Conservation (phyloP, 441 rosid genomes). For the Adansonia gregorii region DNA sequence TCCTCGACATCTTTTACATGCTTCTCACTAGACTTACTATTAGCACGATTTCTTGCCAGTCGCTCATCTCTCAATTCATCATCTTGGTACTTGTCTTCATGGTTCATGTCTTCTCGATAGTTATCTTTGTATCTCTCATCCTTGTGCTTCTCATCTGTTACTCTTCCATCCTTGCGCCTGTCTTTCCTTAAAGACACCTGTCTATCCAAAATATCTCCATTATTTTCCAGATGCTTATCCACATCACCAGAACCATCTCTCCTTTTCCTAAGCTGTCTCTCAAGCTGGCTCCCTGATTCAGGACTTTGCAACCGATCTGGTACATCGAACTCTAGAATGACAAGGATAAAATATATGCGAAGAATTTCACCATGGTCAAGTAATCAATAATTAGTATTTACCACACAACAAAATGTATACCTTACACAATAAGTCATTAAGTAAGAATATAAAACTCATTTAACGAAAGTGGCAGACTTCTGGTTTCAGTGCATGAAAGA, state of each 20-base stretch:
- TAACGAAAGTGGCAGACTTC: neutral
- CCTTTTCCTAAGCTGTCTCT: conserved; percentile 67
- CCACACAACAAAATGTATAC: neutral
- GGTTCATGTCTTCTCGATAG: conserved; percentile 53
- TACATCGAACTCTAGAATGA: conserved; percentile 52
- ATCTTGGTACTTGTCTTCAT: conserved; percentile 59
- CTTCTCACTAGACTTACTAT: conserved; percentile 65
- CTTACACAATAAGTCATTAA: neutral
- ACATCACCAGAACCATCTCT: conserved; percentile 62
- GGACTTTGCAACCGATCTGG: conserved; percentile 50
- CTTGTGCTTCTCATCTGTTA: conserved; percentile 66
- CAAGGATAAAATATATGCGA: conserved; percentile 22
- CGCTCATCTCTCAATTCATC: conserved; percentile 73
- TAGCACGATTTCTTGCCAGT: conserved; percentile 51
- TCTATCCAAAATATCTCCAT: conserved; percentile 53
- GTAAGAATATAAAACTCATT: neutral
- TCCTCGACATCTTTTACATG: conserved; percentile 47
- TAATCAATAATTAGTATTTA: neutral
- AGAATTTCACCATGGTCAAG: conserved; percentile 5
- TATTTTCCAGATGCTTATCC: conserved; percentile 63
- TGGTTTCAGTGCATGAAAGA: neutral
- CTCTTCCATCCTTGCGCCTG: conserved; percentile 56
- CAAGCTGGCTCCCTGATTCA: conserved; percentile 57
- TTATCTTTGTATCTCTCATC: conserved; percentile 62
- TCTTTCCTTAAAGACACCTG: conserved; percentile 55